These are phyloP conservation scores for Seminavis robusta DNA, from an alignment of 108 stramenopile genomes.

Conservation along the genomic window DNA sequence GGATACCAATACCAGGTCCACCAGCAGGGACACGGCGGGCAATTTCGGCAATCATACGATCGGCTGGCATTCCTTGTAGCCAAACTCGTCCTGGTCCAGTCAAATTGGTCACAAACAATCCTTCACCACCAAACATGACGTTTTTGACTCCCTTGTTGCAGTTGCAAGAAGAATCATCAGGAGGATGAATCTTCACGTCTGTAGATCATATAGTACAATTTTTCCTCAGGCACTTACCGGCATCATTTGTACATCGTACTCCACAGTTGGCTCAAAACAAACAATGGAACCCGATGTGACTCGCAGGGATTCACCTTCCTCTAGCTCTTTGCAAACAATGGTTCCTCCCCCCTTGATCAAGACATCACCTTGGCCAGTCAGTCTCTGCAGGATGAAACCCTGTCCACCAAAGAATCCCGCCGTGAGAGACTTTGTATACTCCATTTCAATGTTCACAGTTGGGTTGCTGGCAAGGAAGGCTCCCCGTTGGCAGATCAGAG, in stretches of 20 bases:
- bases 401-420: slow-evolving; percentile 90
- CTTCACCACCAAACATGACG: slow-evolving; percentile 89
- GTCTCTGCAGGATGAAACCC: slow-evolving; percentile 83
- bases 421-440: slow-evolving; percentile 68
- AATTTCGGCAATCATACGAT: slow-evolving; percentile 87
- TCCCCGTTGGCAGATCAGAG: slow-evolving; percentile 76
- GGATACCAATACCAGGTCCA: slow-evolving; percentile 43
- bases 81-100: slow-evolving; percentile 73
- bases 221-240: too few relatives aligned
- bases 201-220: too few relatives aligned
- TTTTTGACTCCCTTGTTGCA: slow-evolving; percentile 90
- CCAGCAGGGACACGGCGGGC: slow-evolving; percentile 77
- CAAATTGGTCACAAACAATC: slow-evolving; percentile 80
- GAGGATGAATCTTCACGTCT: too few relatives aligned
- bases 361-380: slow-evolving; percentile 78
- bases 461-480: slow-evolving; percentile 82
- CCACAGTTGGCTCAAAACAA: slow-evolving; percentile 63
- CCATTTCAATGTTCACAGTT: slow-evolving; percentile 73
- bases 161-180: too few relatives aligned
- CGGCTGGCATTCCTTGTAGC: slow-evolving; percentile 89
- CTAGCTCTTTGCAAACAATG: slow-evolving; percentile 51
- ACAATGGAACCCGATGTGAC: slow-evolving; percentile 81
- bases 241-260: slow-evolving; percentile 80
- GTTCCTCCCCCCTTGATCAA: slow-evolving; percentile 85
- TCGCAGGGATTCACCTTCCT: slow-evolving; percentile 73